phyloP scores from a whole-genome alignment of 768 basidiomycete species.

The Pleurotus salmoneostramineus region DNA sequence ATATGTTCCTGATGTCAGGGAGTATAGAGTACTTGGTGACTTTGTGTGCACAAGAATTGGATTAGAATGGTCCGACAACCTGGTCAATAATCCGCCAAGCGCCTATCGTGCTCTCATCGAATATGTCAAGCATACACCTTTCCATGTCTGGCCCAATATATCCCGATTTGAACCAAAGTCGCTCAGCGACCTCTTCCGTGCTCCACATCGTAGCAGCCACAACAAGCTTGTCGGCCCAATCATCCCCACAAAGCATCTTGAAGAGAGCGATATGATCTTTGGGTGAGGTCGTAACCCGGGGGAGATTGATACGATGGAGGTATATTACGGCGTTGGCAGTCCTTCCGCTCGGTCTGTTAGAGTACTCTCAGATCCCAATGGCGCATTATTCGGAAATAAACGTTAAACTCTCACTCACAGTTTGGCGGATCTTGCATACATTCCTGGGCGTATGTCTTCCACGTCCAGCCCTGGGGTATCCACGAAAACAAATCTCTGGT shows the following conservation, averaged over 20 bases:
- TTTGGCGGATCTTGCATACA: not conserved
- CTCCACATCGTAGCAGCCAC: slow-evolving; percentile 49
- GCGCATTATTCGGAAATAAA: not conserved
- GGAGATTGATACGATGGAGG: slow-evolving; percentile 16
- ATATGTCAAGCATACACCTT: slow-evolving; percentile 33
- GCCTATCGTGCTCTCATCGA: slow-evolving; percentile 26
- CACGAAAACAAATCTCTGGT: slow-evolving; percentile 27
- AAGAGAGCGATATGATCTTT: slow-evolving; percentile 22
- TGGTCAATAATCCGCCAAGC: slow-evolving; percentile 32
- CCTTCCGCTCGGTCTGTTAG: not conserved
- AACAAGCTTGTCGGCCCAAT: slow-evolving; percentile 37
- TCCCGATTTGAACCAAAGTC: slow-evolving; percentile 17
- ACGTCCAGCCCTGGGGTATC: slow-evolving; percentile 33
- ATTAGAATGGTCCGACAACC: too few species aligned
- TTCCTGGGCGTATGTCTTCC: not conserved
- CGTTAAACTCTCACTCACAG: not conserved
- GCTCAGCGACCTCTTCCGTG: slow-evolving; percentile 31
- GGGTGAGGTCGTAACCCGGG: not conserved
- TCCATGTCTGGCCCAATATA: slow-evolving; percentile 35
- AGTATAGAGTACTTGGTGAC: too few species aligned
- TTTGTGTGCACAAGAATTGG: too few species aligned
- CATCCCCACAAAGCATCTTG: slow-evolving; percentile 42
- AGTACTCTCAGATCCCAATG: not conserved
- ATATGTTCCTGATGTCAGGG: too few species aligned
- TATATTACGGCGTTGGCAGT: slow-evolving; percentile 22